Evolutionary conservation across 345 rosid species (phyloP).

Genomic region (Balakata baccata): DNA sequence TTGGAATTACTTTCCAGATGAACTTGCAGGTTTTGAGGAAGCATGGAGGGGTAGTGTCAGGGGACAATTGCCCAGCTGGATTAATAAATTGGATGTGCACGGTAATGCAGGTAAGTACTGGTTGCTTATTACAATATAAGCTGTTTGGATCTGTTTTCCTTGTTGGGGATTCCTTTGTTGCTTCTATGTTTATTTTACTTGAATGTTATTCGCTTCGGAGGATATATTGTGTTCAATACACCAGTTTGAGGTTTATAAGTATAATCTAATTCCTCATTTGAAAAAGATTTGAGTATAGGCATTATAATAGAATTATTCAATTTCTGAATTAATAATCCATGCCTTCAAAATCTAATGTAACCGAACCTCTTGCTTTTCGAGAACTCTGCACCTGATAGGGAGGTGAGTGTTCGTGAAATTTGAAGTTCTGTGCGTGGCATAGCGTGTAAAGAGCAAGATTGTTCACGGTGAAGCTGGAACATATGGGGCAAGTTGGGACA

Average conservation of each 20-base stretch:
- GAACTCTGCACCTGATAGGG: not conserved
- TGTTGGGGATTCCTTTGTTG: not conserved
- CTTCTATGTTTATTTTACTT: not conserved
- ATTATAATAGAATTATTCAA: too few relatives aligned
- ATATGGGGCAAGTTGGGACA: constrained; percentile 17
- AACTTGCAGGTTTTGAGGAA: constrained; percentile 58
- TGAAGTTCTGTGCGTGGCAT: not conserved
- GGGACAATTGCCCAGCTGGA: constrained; percentile 30
- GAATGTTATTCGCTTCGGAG: too few relatives aligned
- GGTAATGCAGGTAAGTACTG: constrained; percentile 30
- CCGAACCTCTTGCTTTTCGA: too few relatives aligned
- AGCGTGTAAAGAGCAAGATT: not conserved
- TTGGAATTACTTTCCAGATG: constrained; percentile 39
- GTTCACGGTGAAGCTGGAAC: constrained; percentile 20
- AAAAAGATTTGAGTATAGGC: not conserved
- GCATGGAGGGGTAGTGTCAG: constrained; percentile 54
- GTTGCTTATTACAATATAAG: not conserved
- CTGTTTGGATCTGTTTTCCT: not conserved
- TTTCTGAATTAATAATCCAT: too few relatives aligned
- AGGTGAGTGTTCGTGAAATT: not conserved
- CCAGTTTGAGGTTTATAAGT: not conserved
- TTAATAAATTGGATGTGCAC: constrained; percentile 23
- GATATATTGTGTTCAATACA: not conserved
- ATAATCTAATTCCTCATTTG: not conserved
- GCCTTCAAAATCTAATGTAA: too few relatives aligned